These are phyloP conservation scores for Macaranga tanarius DNA, from an alignment of 441 rosid species.

Conservation along the genomic window DNA sequence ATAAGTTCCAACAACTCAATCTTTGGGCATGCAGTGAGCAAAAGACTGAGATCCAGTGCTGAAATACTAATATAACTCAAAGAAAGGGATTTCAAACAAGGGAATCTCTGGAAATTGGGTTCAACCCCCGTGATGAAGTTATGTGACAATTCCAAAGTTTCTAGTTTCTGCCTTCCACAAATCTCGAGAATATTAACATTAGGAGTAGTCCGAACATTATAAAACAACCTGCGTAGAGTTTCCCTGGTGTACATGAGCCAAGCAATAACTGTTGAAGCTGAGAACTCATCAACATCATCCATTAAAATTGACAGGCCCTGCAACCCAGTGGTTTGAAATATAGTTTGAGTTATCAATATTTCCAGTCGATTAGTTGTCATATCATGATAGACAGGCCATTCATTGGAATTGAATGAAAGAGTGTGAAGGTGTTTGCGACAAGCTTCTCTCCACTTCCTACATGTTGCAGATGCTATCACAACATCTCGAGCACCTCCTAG, in stretches of 20 bases:
- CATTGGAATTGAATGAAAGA: constrained; percentile 55
- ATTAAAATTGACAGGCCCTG: constrained; percentile 59
- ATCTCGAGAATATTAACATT: constrained; percentile 65
- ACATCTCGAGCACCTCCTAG: constrained; percentile 58
- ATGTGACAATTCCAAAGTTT: constrained; percentile 48
- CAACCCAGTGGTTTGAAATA: constrained; percentile 65
- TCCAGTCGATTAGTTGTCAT: constrained; percentile 43
- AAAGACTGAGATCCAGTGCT: constrained; percentile 59
- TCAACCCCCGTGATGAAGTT: constrained; percentile 60
- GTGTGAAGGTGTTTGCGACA: constrained; percentile 55
- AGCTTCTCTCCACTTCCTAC: constrained; percentile 74
- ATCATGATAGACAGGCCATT: constrained; percentile 57
- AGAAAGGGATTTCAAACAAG: constrained; percentile 69
- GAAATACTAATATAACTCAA: constrained; percentile 62
- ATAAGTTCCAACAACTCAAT: constrained; percentile 58
- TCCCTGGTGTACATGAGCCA: constrained; percentile 81
- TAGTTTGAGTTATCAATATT: constrained; percentile 64
- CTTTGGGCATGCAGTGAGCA: constrained; percentile 58
- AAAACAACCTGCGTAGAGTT: constrained; percentile 51
- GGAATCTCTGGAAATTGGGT: constrained; percentile 63
- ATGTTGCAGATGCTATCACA: constrained; percentile 67
- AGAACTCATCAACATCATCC: constrained; percentile 63
- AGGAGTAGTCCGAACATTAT: constrained; percentile 52
- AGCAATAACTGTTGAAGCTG: constrained; percentile 63
- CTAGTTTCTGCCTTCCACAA: constrained; percentile 71